Evolutionary conservation across 2,329 filamentous ascomycete genomes (phyloP), one percentile per base, ranked within the genome.

Genomic region (Sporothrix luriei): DNA sequence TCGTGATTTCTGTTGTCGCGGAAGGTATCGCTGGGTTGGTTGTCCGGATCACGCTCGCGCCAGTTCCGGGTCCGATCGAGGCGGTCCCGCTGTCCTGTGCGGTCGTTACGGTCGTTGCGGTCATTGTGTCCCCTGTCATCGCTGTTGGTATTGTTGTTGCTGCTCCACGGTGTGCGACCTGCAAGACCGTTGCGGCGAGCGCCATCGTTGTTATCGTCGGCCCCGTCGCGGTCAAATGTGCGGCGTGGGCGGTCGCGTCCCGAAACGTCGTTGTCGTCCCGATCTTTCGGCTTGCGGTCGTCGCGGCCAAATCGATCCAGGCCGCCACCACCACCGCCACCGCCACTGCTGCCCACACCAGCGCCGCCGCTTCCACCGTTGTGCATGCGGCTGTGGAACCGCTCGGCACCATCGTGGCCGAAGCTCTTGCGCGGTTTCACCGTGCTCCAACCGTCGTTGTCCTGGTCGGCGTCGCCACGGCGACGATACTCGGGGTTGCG

Each of bases 371-470:
- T 52, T 19, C 78, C 77, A 51, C 84, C 82, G 14, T 80, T 85
- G 51, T 86, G 87, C 85, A 89, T 88, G 71, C 87, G 86, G 65
- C 88, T 87, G 69, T 88, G 86, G 73, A 91, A 91, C 68, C 89
- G 86, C 78, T 92, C 90, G 72, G 89, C 88, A 52, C 90, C 90
- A 71, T 92, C 90, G 69, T 87, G 84, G 21, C 90, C 88, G 76
- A 91, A 89, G 76, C 88, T 93, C 82, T 90, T 91, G 73, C 90
- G 87, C 33, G 90, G 88, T 75, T 91, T 91, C 49, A 91, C 88
- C 33, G 85, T 89, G 74, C 86, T 91, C 91, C 91, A 93, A 66
- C 90, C 89, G 68, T 93, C 90, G 72, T 82, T 85, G 69, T 91
- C 90, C 71, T 84, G 82, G 51, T 89, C 87, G 59, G 79, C 82